A percentile compares a stretch with the other conserved stretches of the same genome.
These are phyloP conservation scores for Pseudocercospora fijiensis DNA, from an alignment of 2,329 filamentous ascomycete species.

Conservation along the genomic window DNA sequence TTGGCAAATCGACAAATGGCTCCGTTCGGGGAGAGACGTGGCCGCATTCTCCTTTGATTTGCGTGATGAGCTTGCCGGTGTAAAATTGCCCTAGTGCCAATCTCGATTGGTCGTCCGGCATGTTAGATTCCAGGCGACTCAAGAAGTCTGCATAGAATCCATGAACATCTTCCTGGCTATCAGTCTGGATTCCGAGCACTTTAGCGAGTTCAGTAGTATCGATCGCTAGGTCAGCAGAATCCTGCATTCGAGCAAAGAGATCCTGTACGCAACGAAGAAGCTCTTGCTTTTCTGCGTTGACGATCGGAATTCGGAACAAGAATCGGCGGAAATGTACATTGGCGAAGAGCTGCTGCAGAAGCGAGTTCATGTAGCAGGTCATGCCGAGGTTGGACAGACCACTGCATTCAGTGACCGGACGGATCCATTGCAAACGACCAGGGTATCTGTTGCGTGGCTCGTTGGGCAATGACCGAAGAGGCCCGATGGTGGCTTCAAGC, in stretches of 20 bases:
- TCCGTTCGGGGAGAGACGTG: constrained; percentile 91
- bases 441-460: constrained; percentile 22
- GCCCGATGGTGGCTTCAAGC: constrained; percentile 14
- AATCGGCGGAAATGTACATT: constrained; percentile 84
- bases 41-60: constrained; percentile 89
- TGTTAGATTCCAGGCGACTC: constrained; percentile 83
- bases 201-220: constrained; percentile 71
- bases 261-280: constrained; percentile 76
- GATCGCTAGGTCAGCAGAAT: constrained; percentile 69
- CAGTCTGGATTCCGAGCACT: constrained; percentile 80
- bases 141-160: constrained; percentile 96
- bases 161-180: constrained; percentile 95
- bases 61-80: constrained; percentile 86
- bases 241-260: constrained; percentile 83
- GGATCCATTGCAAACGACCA: constrained; percentile 47
- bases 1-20: constrained; percentile 90
- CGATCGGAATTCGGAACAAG: constrained; percentile 59
- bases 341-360: constrained; percentile 95
- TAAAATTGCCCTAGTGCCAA: constrained; percentile 78
- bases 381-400: constrained; percentile 90
- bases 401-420: constrained; percentile 22
- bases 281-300: constrained; percentile 60
- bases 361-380: constrained; percentile 94
- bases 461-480: constrained; percentile 12
- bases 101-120: constrained; percentile 66